Base-by-base conservation (phyloP, 441 rosid species). In the Populus hybrid region DNA sequence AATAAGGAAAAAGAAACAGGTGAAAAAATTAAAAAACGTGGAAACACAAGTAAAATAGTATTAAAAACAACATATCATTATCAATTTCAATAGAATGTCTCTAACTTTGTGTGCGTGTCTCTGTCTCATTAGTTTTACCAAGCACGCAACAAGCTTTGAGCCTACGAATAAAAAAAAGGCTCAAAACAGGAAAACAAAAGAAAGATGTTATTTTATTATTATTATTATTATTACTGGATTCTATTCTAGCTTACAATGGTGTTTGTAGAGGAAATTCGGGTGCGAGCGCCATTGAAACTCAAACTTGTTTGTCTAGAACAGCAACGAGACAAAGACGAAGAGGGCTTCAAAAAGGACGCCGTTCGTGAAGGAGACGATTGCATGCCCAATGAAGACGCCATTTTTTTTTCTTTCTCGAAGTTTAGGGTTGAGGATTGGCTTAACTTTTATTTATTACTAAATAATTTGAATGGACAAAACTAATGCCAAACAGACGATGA, bases 211-310 rank as follows among this genome's bases (percentile, higher is more conserved):
- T 46, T 11, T 50, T 46, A 0, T 46, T 46, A 3, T 42, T 12
- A 6, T 14, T 5, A 50, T 30, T 30, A 30, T 30, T 30, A 30
- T 30, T 30, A 30, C 32, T 30, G 3, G 32, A 30, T 30, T 11
- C 23, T 23, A 4, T 23, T 2, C 6, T 6, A 23, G 35, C 88
- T 86, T 83, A 91, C 95, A 40, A 84, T 30, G 71, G 35, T 46
- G 75, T 78, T 77, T 10, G 83, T 65, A 57, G 80, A 71, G 72
- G 53, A 74, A 80, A 83, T 40, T 42, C 82, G 86, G 61, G 81
- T 74, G 75, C 83, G 87, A 73, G 86, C 72, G 34, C 74, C 81
- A 24, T 71, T 73, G 73, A 63, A 72, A 28, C 71, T 50, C 26
- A 84, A 32, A 36, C 53, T 38, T 67, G 23, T 40, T 19, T 35